Evolutionary conservation across 768 basidiomycete species (phyloP).

Genomic region (Panus rudis): DNA sequence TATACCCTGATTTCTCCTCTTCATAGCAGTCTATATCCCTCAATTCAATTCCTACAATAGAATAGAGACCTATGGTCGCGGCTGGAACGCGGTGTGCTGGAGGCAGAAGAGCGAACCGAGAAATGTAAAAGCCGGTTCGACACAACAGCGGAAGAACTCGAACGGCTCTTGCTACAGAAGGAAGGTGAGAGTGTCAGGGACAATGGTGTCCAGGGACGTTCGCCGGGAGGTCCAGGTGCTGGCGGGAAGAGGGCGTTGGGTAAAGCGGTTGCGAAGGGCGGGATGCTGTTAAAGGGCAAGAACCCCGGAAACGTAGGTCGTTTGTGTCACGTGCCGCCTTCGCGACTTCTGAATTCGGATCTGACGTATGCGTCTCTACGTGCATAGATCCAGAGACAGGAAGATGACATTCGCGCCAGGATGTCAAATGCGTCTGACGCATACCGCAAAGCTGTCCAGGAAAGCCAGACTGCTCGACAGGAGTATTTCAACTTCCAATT

Average conservation of each 20-base stretch:
- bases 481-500: conserved; percentile 98
- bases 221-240: conserved; percentile 40
- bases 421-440: conserved; percentile 83
- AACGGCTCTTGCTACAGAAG: conserved; percentile 86
- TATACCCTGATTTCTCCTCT: neutral
- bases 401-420: conserved; percentile 85
- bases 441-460: conserved; percentile 84
- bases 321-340: conserved; percentile 9
- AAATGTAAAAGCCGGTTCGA: conserved; percentile 87
- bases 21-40: no score
- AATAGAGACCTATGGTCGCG: conserved; percentile 87
- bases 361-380: neutral
- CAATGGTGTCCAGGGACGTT: conserved; percentile 57
- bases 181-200: conserved; percentile 92
- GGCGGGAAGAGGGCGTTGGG: conserved; percentile 80
- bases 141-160: conserved; percentile 86
- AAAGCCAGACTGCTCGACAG: conserved; percentile 86
- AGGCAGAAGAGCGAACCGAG: conserved; percentile 80
- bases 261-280: conserved; percentile 89
- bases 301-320: conserved; percentile 74
- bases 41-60: conserved; percentile 28
- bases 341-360: conserved; percentile 1
- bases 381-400: conserved; percentile 77
- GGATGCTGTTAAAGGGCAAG: conserved; percentile 83
- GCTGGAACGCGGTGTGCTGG: conserved; percentile 83